A percentile compares a stretch with the other conserved stretches of the same genome.
Evolutionary conservation across 2,329 filamentous ascomycete species (phyloP).

Genomic region (Calonectria henricotiae): DNA sequence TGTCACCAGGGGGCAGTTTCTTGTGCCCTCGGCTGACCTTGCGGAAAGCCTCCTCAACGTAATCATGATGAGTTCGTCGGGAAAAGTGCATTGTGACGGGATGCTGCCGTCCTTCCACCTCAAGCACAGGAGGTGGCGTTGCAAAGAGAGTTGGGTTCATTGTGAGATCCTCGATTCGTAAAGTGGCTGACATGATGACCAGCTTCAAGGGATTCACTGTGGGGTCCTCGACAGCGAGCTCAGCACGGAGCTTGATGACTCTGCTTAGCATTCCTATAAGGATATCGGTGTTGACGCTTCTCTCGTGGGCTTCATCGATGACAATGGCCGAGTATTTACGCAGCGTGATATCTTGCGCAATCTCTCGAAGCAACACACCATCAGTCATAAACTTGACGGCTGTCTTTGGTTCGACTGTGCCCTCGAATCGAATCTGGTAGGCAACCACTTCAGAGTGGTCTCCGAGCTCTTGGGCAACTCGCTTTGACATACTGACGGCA

Average conservation of each 20-base stretch:
- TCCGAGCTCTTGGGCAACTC: conserved; percentile 89
- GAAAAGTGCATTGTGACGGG: conserved; percentile 93
- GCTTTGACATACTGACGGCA: conserved; percentile 95
- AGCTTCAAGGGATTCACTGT: conserved; percentile 87
- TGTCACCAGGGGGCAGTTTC: conserved; percentile 91
- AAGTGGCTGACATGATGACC: conserved; percentile 97
- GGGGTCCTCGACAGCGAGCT: conserved; percentile 81
- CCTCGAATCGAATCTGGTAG: conserved; percentile 97
- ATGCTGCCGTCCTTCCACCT: conserved; percentile 93
- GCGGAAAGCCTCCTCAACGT: conserved; percentile 89
- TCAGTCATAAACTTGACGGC: conserved; percentile 99
- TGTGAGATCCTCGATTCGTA: conserved; percentile 91
- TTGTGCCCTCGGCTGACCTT: conserved; percentile 91
- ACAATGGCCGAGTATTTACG: conserved; percentile 94
- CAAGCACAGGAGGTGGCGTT: conserved; percentile 84
- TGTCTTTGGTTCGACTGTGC: conserved; percentile 83
- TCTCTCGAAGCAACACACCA: conserved; percentile 92
- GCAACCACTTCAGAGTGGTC: conserved; percentile 84
- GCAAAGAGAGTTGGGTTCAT: conserved; percentile 87
- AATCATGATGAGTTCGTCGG: conserved; percentile 86
- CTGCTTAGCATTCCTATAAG: conserved; percentile 97
- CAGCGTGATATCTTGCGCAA: conserved; percentile 89
- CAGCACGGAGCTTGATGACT: conserved; percentile 86
- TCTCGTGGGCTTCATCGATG: conserved; percentile 97
- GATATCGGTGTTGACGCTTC: conserved; percentile 98